Percentiles rank a stretch among this genome's conserved stretches.
Evolutionary conservation across 495 filamentous ascomycete genomes (phyloP).

Genomic region (Penicillium desertorum): DNA sequence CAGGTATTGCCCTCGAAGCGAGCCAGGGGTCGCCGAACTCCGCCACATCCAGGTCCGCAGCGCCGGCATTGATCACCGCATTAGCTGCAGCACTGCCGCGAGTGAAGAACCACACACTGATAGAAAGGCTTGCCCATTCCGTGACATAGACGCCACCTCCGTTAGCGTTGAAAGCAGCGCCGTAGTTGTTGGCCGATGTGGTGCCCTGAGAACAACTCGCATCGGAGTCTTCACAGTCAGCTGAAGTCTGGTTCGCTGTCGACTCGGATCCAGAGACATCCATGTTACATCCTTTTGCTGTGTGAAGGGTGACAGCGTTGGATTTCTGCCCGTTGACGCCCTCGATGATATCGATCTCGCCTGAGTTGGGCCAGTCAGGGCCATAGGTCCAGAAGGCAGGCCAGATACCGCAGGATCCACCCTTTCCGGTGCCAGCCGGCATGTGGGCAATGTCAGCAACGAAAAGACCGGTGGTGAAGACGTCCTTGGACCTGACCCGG

Average conservation of each 20-base stretch:
- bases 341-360: slow-evolving; percentile 51
- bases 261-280: slow-evolving; percentile 27
- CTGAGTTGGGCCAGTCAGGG: slow-evolving; percentile 33
- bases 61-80: not conserved
- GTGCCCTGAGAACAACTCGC: not conserved
- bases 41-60: not conserved
- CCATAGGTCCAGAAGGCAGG: too few relatives aligned
- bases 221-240: too few relatives aligned
- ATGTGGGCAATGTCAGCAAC: slow-evolving; percentile 51
- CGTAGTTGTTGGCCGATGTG: slow-evolving; percentile 37
- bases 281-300: slow-evolving; percentile 42
- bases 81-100: slow-evolving; percentile 30
- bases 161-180: slow-evolving; percentile 47
- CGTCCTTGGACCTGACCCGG: too few relatives aligned
- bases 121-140: slow-evolving; percentile 47
- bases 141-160: slow-evolving; percentile 55
- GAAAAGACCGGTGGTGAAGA: slow-evolving; percentile 49
- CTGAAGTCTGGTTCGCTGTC: not conserved
- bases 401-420: too few relatives aligned
- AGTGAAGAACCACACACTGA: slow-evolving; percentile 52
- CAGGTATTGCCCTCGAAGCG: not conserved
- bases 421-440: too few relatives aligned
- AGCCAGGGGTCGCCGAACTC: not conserved
- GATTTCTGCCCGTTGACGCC: too few relatives aligned
- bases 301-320: too few relatives aligned